These are phyloP conservation scores for Meyerozyma carpophila DNA, from an alignment of 1,139 yeast genomes.

Conservation along the genomic window DNA sequence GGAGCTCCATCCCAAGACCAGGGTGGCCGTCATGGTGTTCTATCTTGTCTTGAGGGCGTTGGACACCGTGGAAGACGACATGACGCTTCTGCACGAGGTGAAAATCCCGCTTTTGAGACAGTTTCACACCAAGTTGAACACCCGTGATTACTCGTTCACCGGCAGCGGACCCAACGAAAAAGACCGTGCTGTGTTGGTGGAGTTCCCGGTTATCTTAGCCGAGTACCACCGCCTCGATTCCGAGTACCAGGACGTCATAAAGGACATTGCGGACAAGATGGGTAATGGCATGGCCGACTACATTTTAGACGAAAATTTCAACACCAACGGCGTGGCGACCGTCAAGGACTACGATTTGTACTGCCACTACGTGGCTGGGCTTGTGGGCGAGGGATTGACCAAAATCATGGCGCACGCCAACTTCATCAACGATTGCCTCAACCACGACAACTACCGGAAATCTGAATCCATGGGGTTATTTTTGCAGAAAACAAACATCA, in stretches of 20 bases:
- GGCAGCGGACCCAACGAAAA: conserved; percentile 72
- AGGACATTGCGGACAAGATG: conserved; percentile 76
- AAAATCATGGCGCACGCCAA: conserved; percentile 67
- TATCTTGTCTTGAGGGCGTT: conserved; percentile 83
- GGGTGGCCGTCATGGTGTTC: conserved; percentile 77
- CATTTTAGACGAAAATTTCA: conserved; percentile 72
- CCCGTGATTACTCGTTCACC: conserved; percentile 74
- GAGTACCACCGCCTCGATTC: conserved; percentile 74
- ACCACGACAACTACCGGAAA: conserved; percentile 47
- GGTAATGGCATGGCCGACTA: conserved; percentile 98
- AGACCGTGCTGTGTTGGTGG: conserved; percentile 74
- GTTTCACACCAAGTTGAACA: conserved; percentile 59
- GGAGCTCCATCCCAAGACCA: conserved; percentile 86
- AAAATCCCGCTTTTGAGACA: conserved; percentile 72
- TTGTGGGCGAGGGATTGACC: conserved; percentile 95
- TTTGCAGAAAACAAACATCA: conserved; percentile 91
- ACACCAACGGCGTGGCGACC: conserved; percentile 72
- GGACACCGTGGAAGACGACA: conserved; percentile 96
- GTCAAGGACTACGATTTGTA: conserved; percentile 79
- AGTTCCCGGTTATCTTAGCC: conserved; percentile 61
- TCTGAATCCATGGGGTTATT: conserved; percentile 92
- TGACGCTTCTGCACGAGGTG: conserved; percentile 66
- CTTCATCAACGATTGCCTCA: conserved; percentile 50
- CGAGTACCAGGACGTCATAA: conserved; percentile 72
- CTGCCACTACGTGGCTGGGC: conserved; percentile 96